Percentiles rank a stretch among this genome's conserved stretches.
phyloP scores from a whole-genome alignment of 1,284 basidiomycete species.

The Microbotryomycetes sp. region DNA sequence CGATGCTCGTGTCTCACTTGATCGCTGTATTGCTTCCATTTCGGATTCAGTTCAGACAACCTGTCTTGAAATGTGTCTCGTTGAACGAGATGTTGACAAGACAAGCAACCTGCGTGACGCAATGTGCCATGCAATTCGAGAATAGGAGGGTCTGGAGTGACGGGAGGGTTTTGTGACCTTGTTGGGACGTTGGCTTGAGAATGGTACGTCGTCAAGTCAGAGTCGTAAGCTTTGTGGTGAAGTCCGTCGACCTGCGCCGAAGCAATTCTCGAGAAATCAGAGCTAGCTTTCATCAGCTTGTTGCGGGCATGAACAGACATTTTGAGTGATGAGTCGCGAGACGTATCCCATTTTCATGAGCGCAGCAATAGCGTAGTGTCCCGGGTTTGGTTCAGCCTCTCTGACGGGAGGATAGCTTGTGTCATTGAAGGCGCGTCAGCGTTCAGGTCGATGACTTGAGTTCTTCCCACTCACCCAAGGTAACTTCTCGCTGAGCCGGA shows the following conservation, averaged over 20 bases:
- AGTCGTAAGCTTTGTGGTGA: conserved; percentile 19
- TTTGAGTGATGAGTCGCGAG: conserved; percentile 65
- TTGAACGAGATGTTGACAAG: conserved; percentile 57
- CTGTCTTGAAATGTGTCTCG: conserved; percentile 66
- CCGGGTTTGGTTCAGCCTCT: conserved; percentile 71
- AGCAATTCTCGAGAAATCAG: conserved; percentile 16
- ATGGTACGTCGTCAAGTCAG: conserved; percentile 18
- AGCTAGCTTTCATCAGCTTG: not conserved
- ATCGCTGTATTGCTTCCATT: conserved; percentile 64
- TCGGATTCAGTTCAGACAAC: conserved; percentile 59
- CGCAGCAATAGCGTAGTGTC: conserved; percentile 75
- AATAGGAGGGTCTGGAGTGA: conserved; percentile 45
- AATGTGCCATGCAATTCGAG: conserved; percentile 84
- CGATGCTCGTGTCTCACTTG: conserved; percentile 54
- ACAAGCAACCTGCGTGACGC: conserved; percentile 51
- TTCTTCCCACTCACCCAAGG: not conserved
- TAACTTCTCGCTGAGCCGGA: not conserved
- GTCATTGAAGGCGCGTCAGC: not conserved
- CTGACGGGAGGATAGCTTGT: conserved; percentile 41
- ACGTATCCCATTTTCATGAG: conserved; percentile 62
- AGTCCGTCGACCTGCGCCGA: conserved; percentile 58
- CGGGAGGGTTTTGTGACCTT: conserved; percentile 34
- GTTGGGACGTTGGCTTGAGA: conserved; percentile 6
- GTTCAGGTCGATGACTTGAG: conserved; percentile 3
- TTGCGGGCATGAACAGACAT: not conserved